These are phyloP conservation scores for Globisporangium parvum DNA, from an alignment of 352 stramenopile genomes.

Conservation along the genomic window DNA sequence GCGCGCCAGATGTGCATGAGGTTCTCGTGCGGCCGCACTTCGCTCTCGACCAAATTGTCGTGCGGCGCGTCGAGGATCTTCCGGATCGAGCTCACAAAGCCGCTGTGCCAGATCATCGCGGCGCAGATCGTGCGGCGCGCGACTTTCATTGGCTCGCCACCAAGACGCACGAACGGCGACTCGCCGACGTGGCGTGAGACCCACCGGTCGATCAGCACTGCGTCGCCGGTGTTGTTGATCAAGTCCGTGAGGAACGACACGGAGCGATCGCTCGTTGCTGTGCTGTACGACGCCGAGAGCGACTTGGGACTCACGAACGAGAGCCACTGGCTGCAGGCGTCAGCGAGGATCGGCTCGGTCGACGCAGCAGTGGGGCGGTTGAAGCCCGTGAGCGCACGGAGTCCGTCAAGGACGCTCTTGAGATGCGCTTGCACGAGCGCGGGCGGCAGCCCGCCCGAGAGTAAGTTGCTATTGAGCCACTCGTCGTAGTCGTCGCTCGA, in stretches of 20 bases:
- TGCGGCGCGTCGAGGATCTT: conserved; percentile 34
- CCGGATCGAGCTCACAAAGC: conserved; percentile 55
- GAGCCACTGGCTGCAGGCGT: conserved; percentile 51
- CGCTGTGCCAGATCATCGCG: conserved; percentile 87
- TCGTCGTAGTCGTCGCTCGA: conserved; percentile 78
- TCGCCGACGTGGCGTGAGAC: conserved; percentile 80
- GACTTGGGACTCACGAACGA: conserved; percentile 57
- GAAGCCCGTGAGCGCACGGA: conserved; percentile 43
- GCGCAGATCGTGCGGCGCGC: conserved; percentile 78
- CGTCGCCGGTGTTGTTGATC: conserved; percentile 53
- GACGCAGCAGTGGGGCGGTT: conserved; percentile 20
- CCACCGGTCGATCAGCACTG: conserved; percentile 60
- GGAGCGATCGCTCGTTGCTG: conserved; percentile 12
- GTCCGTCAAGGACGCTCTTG: conserved; percentile 40
- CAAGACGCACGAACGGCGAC: conserved; percentile 72
- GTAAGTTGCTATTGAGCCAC: conserved; percentile 67
- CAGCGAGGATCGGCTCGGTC: conserved; percentile 31
- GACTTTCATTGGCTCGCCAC: conserved; percentile 84
- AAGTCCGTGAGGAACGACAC: conserved; percentile 59
- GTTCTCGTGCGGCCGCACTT: conserved; percentile 79
- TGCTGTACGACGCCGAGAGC: conserved; percentile 21
- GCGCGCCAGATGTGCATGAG: conserved; percentile 89
- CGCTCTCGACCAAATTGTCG: conserved; percentile 50
- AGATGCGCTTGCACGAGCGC: conserved; percentile 58
- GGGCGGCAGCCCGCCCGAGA: conserved; percentile 67